Evolutionary conservation across 2,329 filamentous ascomycete genomes (phyloP).

Genomic region (Didymella keratinophila): DNA sequence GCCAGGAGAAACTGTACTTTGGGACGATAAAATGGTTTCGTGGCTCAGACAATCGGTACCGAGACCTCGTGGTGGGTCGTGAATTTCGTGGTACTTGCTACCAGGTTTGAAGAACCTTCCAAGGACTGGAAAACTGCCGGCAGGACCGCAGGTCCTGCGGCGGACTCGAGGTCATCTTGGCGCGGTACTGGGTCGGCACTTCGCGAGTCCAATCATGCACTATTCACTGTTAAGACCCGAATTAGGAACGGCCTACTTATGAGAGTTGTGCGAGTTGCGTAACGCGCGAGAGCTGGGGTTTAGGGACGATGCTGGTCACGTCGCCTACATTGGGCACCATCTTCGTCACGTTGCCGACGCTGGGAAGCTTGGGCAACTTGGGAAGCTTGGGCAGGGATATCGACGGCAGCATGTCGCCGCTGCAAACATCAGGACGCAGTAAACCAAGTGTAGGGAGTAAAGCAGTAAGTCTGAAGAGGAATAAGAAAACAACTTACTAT

Average conservation of each 20-base stretch:
- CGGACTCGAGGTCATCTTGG: not conserved
- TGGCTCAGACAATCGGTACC: constrained; percentile 1
- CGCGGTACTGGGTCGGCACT: constrained; percentile 6
- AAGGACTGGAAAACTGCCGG: not conserved
- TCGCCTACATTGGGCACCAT: constrained; percentile 8
- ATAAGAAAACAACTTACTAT: constrained; percentile 64
- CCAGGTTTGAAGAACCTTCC: not conserved
- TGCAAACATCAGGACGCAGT: constrained; percentile 13
- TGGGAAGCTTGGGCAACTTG: constrained; percentile 11
- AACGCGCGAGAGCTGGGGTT: constrained; percentile 13
- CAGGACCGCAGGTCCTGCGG: too few species aligned
- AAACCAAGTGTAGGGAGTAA: constrained; percentile 5
- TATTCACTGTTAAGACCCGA: constrained; percentile 27
- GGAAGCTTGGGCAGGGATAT: constrained; percentile 12
- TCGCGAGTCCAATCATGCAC: constrained; percentile 21
- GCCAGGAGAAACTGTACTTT: not conserved
- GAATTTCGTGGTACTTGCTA: constrained; percentile 14
- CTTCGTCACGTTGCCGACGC: constrained; percentile 6
- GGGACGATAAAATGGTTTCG: constrained; percentile 14
- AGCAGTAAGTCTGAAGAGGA: not conserved
- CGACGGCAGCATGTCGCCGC: constrained; percentile 22
- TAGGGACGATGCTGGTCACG: constrained; percentile 10
- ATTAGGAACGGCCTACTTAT: constrained; percentile 21
- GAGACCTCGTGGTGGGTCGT: constrained; percentile 8
- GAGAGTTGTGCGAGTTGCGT: constrained; percentile 12